A percentile compares a stretch with the other conserved stretches of the same genome.
Conservation (phyloP, 225 moss, liverwort and hornwort genomes). For the Antitrichia curtipendula region DNA sequence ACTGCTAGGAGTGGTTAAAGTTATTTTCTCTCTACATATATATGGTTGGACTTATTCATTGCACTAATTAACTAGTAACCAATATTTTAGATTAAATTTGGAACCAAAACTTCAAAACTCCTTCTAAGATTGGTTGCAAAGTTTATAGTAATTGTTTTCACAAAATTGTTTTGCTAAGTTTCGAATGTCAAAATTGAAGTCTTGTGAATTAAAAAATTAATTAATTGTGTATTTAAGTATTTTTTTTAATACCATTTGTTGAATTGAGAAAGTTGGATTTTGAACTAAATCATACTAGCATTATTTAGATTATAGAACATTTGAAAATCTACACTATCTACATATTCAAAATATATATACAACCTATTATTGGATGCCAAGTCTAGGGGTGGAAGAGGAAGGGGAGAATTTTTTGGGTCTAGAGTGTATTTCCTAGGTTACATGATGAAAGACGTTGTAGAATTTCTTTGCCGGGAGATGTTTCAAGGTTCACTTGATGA, state of each 20-base stretch:
- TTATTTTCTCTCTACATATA: background rate
- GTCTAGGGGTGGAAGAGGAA: accelerated
- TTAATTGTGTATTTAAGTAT: background rate
- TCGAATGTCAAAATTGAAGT: background rate
- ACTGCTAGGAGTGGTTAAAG: background rate
- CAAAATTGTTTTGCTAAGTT: background rate
- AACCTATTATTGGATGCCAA: background rate
- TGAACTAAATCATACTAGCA: background rate
- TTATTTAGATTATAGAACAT: background rate
- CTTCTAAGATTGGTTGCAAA: background rate
- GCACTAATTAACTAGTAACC: background rate
- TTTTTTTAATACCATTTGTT: background rate
- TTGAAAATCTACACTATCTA: background rate
- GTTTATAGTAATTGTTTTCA: background rate
- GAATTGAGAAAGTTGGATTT: background rate
- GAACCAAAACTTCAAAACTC: background rate
- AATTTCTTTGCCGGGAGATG: background rate
- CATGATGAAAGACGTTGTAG: background rate
- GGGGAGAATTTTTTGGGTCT: background rate
- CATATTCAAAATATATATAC: background rate
- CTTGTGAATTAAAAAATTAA: background rate
- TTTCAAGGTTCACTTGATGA: background rate
- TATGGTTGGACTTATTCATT: background rate
- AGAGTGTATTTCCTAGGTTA: background rate
- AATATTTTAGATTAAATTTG: background rate